Percentiles rank a stretch among this genome's conserved stretches.
phyloP scores from a whole-genome alignment of 148 eudicot genomes.

The Pouteria glomerata region DNA sequence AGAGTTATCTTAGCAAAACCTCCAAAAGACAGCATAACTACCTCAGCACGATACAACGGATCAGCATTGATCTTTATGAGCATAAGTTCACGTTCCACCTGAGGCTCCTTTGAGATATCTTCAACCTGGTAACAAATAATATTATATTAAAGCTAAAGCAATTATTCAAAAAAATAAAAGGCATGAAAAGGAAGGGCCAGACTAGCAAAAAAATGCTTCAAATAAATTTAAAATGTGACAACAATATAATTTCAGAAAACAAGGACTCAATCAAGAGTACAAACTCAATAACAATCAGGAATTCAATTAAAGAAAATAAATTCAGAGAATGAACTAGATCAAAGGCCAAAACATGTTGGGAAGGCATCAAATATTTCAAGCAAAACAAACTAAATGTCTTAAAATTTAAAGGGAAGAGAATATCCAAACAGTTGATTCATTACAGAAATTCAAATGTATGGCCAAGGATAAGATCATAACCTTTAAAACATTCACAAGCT shows the following conservation, averaged over 20 bases:
- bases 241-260: not conserved
- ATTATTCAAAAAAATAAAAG: not conserved
- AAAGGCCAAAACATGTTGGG: not conserved
- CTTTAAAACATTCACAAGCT: constrained; percentile 88
- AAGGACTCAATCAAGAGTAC: not conserved
- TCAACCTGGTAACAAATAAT: constrained; percentile 37
- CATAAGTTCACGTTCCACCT: constrained; percentile 68
- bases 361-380: not conserved
- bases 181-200: not conserved
- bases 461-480: constrained; percentile 16
- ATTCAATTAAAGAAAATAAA: not conserved
- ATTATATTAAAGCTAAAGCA: not conserved
- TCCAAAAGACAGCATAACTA: constrained; percentile 12
- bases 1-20: not conserved
- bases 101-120: constrained; percentile 61
- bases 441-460: not conserved
- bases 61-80: constrained; percentile 57
- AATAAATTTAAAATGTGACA: not conserved
- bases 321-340: not conserved
- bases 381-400: not conserved
- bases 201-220: not conserved
- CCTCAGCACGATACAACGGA: constrained; percentile 47
- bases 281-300: not conserved
- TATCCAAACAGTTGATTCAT: not conserved
- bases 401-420: not conserved